These are phyloP conservation scores for Irpex rosettiformis DNA, from an alignment of 1,284 basidiomycete species.

Conservation along the genomic window DNA sequence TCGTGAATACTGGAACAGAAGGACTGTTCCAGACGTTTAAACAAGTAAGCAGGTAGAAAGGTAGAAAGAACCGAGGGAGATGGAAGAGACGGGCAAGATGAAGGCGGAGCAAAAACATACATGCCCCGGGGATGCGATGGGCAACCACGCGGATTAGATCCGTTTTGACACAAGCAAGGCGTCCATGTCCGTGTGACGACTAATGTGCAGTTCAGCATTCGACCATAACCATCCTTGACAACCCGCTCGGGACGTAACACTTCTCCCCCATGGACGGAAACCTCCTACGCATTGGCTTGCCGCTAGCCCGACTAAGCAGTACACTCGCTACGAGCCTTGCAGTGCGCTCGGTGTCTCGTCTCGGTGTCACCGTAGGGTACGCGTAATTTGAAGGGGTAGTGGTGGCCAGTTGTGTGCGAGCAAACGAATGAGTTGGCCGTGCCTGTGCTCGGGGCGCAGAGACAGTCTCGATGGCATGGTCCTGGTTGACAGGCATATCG, in stretches of 20 bases:
- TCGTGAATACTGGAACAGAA: background rate
- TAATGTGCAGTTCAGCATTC: constrained; percentile 7
- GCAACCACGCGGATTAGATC: background rate
- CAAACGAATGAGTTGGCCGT: constrained; percentile 14
- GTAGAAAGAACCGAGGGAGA: background rate
- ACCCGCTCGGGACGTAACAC: constrained; percentile 26
- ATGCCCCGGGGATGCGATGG: background rate
- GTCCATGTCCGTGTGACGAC: background rate
- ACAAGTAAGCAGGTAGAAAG: background rate
- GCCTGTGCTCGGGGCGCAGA: constrained; percentile 11
- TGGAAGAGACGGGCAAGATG: background rate
- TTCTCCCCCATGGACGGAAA: constrained; percentile 17
- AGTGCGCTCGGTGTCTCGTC: constrained; percentile 16
- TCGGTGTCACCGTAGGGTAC: constrained; percentile 6
- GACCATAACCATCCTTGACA: constrained; percentile 24
- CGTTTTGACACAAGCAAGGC: background rate
- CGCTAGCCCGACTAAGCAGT: constrained; percentile 23
- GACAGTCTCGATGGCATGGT: constrained; percentile 14
- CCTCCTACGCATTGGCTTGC: constrained; percentile 23
- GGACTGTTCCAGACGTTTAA: background rate
- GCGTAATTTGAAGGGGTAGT: constrained; percentile 9
- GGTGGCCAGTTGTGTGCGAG: constrained; percentile 12
- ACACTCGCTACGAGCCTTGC: constrained; percentile 27
- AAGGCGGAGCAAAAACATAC: background rate
- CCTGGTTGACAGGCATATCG: constrained; percentile 16